Conservation (phyloP, 306 rosid species). For the Medicago lupulina region DNA sequence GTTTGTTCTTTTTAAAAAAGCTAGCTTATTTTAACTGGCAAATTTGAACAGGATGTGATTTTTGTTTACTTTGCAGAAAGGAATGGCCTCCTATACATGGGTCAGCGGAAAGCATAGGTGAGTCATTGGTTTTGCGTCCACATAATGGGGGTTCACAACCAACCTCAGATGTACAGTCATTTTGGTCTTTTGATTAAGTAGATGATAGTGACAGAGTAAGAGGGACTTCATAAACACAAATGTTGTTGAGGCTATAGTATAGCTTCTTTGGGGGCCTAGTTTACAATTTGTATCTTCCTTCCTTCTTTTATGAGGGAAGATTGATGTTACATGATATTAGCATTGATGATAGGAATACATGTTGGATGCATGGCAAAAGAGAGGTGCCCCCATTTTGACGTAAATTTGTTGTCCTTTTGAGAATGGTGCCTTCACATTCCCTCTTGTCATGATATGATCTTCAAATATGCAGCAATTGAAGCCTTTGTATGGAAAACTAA, state of each 20-base stretch:
- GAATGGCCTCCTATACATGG: constrained; percentile 69
- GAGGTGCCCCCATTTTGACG: constrained; percentile 40
- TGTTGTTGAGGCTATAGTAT: constrained; percentile 65
- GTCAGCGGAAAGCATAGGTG: constrained; percentile 60
- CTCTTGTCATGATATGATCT: constrained; percentile 32
- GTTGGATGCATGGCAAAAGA: constrained; percentile 54
- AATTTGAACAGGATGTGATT: constrained; percentile 26
- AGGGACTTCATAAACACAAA: constrained; percentile 55
- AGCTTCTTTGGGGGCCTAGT: constrained; percentile 62
- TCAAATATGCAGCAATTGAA: constrained; percentile 38
- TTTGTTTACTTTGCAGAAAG: constrained; percentile 59
- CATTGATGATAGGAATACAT: constrained; percentile 62
- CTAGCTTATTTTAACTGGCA: not conserved
- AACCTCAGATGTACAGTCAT: constrained; percentile 83
- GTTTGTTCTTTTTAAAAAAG: not conserved
- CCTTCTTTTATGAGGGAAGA: constrained; percentile 66
- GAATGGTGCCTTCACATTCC: constrained; percentile 44
- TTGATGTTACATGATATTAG: constrained; percentile 68
- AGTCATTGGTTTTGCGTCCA: constrained; percentile 59
- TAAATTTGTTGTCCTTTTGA: constrained; percentile 37
- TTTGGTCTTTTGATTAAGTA: constrained; percentile 80
- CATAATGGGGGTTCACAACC: constrained; percentile 67
- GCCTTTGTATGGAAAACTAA: constrained; percentile 37
- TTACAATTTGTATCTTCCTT: constrained; percentile 85
- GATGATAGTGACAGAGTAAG: constrained; percentile 54